These are phyloP conservation scores for Coriolopsis trogii DNA, from an alignment of 1,284 basidiomycete genomes.

Conservation along the genomic window DNA sequence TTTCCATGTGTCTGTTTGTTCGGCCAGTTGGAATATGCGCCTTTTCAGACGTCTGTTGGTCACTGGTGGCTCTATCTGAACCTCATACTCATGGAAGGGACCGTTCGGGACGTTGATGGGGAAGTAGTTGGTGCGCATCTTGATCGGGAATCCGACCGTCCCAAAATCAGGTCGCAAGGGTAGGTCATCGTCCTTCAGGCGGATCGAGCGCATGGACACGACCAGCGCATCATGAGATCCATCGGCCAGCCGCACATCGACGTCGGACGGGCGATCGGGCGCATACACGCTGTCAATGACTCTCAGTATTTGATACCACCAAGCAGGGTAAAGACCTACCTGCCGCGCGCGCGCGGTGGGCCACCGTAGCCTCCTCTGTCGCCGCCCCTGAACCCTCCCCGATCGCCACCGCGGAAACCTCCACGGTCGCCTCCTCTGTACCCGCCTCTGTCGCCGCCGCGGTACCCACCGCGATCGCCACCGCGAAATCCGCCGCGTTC, in stretches of 20 bases:
- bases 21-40: slow-evolving; percentile 74
- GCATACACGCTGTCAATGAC: slow-evolving; percentile 52
- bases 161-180: slow-evolving; percentile 74
- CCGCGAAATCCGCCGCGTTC: slow-evolving; percentile 16
- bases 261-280: slow-evolving; percentile 43
- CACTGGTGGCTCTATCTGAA: slow-evolving; percentile 58
- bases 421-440: slow-evolving; percentile 33
- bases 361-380: slow-evolving; percentile 29
- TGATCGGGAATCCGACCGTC: slow-evolving; percentile 56
- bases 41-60: slow-evolving; percentile 60
- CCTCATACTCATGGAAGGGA: slow-evolving; percentile 70
- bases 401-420: slow-evolving; percentile 37
- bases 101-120: slow-evolving; percentile 64
- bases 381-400: slow-evolving; percentile 36
- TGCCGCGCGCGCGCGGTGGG: slow-evolving; percentile 46
- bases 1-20: slow-evolving; percentile 58
- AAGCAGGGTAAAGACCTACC: slow-evolving; percentile 44
- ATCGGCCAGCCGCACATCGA: slow-evolving; percentile 65
- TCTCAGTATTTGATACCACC: background rate
- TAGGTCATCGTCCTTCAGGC: slow-evolving; percentile 48
- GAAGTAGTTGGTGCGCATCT: slow-evolving; percentile 77
- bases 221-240: slow-evolving; percentile 61
- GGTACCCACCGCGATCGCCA: slow-evolving; percentile 24
- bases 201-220: slow-evolving; percentile 46
- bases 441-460: slow-evolving; percentile 31